Percentiles rank a stretch among this genome's conserved stretches.
Conservation (phyloP, 2,329 filamentous ascomycete species). For the Claviceps spartinae region DNA sequence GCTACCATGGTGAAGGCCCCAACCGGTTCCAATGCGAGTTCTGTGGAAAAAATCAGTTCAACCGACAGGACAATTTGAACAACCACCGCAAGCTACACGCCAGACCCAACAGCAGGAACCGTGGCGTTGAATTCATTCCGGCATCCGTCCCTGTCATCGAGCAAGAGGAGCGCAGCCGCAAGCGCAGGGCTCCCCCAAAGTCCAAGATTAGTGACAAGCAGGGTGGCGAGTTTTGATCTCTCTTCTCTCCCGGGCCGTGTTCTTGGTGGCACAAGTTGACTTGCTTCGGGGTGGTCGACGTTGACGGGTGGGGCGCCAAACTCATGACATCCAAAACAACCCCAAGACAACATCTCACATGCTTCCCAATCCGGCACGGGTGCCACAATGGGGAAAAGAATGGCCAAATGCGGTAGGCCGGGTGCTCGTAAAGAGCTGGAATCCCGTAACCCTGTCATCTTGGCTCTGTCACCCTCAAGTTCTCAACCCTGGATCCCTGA, state of each 20-base stretch:
- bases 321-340: too few relatives aligned
- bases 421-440: too few relatives aligned
- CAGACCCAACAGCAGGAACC: constrained; percentile 24
- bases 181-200: constrained; percentile 25
- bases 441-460: too few relatives aligned
- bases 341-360: constrained; percentile 2
- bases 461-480: too few relatives aligned
- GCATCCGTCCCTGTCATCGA: constrained; percentile 26
- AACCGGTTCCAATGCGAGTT: constrained; percentile 28
- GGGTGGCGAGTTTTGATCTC: constrained; percentile 16
- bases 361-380: neutral
- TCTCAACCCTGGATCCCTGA: neutral
- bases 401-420: too few relatives aligned
- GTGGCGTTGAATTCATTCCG: constrained; percentile 26
- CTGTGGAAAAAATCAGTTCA: constrained; percentile 28
- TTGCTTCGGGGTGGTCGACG: too few relatives aligned
- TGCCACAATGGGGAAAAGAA: neutral
- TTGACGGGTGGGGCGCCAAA: too few relatives aligned
- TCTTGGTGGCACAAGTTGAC: neutral
- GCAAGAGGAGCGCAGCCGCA: constrained; percentile 26
- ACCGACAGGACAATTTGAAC: constrained; percentile 28
- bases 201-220: constrained; percentile 21
- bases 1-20: constrained; percentile 25
- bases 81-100: constrained; percentile 29
- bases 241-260: neutral